Conservation (phyloP, 257 asterid species). For the Fraxinus americana region DNA sequence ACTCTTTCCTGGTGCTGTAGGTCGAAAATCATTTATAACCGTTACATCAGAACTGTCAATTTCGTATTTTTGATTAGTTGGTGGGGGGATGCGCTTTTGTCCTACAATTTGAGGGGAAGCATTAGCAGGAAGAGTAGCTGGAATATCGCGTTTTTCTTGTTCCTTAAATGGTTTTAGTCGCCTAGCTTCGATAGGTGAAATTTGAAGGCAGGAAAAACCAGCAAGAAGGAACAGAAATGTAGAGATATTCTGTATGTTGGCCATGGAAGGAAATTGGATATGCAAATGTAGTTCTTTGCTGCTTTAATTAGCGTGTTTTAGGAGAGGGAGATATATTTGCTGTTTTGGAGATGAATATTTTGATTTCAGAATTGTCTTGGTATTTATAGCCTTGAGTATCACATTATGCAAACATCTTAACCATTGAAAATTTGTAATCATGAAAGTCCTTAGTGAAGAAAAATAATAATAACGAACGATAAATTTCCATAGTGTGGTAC, state of each 20-base stretch:
- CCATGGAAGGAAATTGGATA: constrained; percentile 31
- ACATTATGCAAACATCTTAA: constrained; percentile 22
- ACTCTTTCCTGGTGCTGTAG: constrained; percentile 64
- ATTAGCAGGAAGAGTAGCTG: not conserved
- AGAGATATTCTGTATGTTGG: constrained; percentile 23
- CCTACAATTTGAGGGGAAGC: not conserved
- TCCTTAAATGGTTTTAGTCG: constrained; percentile 33
- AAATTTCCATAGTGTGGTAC: not conserved
- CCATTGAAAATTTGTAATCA: constrained; percentile 32
- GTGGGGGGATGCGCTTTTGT: constrained; percentile 20
- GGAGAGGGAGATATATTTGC: constrained; percentile 17
- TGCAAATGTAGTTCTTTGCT: not conserved
- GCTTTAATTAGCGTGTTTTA: constrained; percentile 7
- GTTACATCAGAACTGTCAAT: constrained; percentile 18
- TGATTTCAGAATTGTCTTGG: constrained; percentile 21
- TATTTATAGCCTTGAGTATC: constrained; percentile 38
- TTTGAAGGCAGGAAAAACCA: constrained; percentile 22
- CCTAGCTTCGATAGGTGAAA: constrained; percentile 49
- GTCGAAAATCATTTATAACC: constrained; percentile 31
- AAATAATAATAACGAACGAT: not conserved
- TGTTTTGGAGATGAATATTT: constrained; percentile 30
- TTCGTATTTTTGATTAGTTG: constrained; percentile 18
- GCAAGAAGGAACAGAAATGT: constrained; percentile 40
- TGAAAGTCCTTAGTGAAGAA: not conserved
- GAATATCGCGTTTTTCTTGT: constrained; percentile 10